Evolutionary conservation across 371 early-diverging fungal species (phyloP).

Genomic region (Syncephalastrum contaminatum): DNA sequence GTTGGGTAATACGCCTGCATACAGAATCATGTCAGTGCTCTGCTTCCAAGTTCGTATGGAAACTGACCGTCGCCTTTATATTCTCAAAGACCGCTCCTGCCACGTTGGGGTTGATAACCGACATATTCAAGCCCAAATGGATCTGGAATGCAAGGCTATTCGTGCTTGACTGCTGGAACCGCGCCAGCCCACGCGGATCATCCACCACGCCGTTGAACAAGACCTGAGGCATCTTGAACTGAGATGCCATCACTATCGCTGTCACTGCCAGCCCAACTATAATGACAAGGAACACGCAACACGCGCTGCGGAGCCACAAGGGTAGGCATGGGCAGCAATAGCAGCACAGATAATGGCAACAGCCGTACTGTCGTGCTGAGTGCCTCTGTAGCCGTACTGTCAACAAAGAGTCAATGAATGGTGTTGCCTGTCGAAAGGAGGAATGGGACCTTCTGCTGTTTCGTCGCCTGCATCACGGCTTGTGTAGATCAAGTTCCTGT

Average conservation of each 20-base stretch:
- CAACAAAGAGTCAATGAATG: too few relatives aligned
- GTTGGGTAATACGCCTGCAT: constrained; percentile 46
- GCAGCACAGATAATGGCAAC: too few relatives aligned
- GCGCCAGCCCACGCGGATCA: constrained; percentile 15
- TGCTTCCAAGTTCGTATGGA: background rate
- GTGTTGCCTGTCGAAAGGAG: too few relatives aligned
- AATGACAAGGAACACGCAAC: constrained; percentile 19
- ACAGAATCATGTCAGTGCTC: background rate
- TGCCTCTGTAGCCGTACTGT: too few relatives aligned
- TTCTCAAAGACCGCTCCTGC: constrained; percentile 33
- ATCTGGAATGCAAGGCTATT: constrained; percentile 14
- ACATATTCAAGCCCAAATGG: constrained; percentile 28
- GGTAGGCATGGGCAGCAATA: constrained; percentile 28
- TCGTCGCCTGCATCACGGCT: too few relatives aligned
- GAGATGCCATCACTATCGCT: constrained; percentile 18
- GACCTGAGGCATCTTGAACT: constrained; percentile 26
- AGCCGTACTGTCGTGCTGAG: too few relatives aligned
- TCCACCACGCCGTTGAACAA: constrained; percentile 19
- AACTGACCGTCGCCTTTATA: constrained; percentile 24
- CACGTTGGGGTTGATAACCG: constrained; percentile 35
- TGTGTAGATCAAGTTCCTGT: too few relatives aligned
- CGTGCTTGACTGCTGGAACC: constrained; percentile 8
- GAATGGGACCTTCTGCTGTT: too few relatives aligned
- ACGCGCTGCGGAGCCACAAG: constrained; percentile 22
- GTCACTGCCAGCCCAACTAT: constrained; percentile 15